Evolutionary conservation across 306 rosid genomes (phyloP).

Genomic region (Prunus mira): DNA sequence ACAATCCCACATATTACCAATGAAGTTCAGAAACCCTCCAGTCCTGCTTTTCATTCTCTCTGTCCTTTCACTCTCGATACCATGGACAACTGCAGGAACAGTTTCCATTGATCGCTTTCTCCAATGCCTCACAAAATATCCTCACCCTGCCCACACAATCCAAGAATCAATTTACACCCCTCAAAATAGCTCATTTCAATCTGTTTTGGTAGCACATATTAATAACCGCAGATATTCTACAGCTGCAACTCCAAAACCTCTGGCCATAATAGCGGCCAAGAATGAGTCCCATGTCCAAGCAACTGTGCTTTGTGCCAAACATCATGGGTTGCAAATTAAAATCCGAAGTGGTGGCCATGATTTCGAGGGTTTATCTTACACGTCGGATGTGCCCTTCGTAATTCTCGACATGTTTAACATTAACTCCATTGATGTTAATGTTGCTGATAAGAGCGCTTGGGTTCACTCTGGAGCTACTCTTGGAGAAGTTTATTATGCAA

Average conservation of each 20-base stretch:
- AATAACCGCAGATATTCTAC: constrained; percentile 19
- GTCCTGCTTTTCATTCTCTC: neutral
- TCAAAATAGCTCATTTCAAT: constrained; percentile 13
- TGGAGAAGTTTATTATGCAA: constrained; percentile 59
- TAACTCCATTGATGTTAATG: constrained; percentile 28
- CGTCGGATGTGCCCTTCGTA: constrained; percentile 23
- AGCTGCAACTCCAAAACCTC: constrained; percentile 25
- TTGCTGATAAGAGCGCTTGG: constrained; percentile 47
- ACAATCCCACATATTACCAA: neutral
- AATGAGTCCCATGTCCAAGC: constrained; percentile 25
- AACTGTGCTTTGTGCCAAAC: constrained; percentile 22
- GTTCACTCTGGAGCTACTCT: constrained; percentile 58
- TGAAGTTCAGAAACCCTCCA: neutral
- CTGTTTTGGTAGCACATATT: constrained; percentile 3
- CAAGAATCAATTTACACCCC: constrained; percentile 18
- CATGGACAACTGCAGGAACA: neutral
- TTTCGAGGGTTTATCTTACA: constrained; percentile 34
- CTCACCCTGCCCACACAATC: neutral
- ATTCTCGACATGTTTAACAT: constrained; percentile 42
- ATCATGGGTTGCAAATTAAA: constrained; percentile 7
- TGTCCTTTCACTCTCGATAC: neutral
- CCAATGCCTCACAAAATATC: constrained; percentile 18
- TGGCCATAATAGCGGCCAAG: constrained; percentile 13
- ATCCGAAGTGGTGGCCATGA: constrained; percentile 37
- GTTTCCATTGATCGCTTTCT: neutral